A percentile compares a stretch with the other conserved stretches of the same genome.
Conservation (phyloP, 192 early-diverging fungal genomes). For the Spizellomyces punctatus region DNA sequence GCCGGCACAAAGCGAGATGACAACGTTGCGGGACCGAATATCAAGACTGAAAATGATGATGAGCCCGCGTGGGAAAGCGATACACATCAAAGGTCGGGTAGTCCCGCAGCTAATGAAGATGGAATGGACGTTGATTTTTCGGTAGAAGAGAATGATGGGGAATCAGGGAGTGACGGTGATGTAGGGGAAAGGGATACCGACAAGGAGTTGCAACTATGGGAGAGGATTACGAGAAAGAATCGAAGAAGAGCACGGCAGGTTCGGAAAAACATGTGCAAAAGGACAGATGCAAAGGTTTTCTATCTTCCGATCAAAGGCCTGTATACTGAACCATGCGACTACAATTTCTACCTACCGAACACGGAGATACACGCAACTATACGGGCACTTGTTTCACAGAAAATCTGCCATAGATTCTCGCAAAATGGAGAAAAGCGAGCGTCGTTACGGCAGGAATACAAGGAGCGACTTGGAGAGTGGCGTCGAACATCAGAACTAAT, state of each 20-base stretch:
- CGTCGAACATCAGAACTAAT: background rate
- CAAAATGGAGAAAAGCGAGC: background rate
- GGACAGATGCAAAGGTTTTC: background rate
- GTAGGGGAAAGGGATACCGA: too few species aligned
- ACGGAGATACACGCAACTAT: background rate
- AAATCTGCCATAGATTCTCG: background rate
- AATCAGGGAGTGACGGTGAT: too few species aligned
- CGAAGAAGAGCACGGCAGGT: background rate
- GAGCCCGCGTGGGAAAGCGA: background rate
- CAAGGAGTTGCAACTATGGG: background rate
- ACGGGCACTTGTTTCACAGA: background rate
- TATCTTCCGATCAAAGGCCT: background rate
- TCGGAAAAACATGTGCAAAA: background rate
- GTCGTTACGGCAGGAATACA: conserved; percentile 1
- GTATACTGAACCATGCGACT: conserved; percentile 1
- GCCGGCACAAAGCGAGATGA: background rate
- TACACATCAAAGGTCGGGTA: background rate
- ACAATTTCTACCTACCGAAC: background rate
- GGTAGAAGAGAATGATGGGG: too few species aligned
- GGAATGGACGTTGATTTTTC: background rate
- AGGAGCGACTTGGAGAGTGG: background rate
- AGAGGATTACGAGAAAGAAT: background rate
- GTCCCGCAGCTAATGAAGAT: background rate
- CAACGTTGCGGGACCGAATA: background rate
- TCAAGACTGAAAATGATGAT: background rate